These are phyloP conservation scores for Rosellinia necatrix DNA, from an alignment of 2,329 filamentous ascomycete genomes.

Conservation along the genomic window DNA sequence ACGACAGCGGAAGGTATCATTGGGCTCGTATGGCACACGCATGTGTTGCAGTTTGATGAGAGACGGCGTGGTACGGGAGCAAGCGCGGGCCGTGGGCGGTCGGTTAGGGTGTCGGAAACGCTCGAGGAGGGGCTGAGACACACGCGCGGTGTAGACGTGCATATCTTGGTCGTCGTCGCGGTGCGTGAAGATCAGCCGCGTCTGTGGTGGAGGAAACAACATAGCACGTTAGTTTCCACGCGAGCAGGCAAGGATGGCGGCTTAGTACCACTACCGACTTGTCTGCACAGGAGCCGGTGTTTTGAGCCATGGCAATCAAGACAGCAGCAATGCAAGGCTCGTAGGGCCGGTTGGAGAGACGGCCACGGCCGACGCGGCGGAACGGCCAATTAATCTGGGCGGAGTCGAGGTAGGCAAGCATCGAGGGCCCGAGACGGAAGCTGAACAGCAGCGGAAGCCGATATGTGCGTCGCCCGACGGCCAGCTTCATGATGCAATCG, in stretches of 20 bases:
- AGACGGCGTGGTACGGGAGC: background rate
- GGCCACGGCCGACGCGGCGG: background rate
- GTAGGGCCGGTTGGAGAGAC: conserved; percentile 9
- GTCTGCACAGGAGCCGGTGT: background rate
- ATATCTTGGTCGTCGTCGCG: background rate
- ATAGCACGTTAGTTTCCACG: background rate
- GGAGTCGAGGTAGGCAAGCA: background rate
- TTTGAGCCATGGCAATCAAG: conserved; percentile 10
- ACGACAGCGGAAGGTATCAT: background rate
- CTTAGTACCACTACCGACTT: background rate
- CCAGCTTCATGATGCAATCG: background rate
- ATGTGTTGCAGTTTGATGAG: conserved; percentile 1
- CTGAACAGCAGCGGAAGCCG: background rate
- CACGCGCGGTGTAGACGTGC: conserved; percentile 7
- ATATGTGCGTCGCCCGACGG: background rate
- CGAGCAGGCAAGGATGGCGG: background rate
- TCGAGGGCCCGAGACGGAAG: background rate
- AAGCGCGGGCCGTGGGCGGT: background rate
- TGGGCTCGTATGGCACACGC: conserved; percentile 1
- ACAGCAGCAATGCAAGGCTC: conserved; percentile 38
- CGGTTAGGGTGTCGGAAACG: conserved; percentile 12
- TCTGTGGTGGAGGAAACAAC: background rate
- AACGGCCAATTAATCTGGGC: background rate
- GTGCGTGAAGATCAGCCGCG: conserved; percentile 3
- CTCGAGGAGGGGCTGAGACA: conserved; percentile 11